phyloP scores from a whole-genome alignment of 306 rosid genomes.

The Crotalaria pallida region DNA sequence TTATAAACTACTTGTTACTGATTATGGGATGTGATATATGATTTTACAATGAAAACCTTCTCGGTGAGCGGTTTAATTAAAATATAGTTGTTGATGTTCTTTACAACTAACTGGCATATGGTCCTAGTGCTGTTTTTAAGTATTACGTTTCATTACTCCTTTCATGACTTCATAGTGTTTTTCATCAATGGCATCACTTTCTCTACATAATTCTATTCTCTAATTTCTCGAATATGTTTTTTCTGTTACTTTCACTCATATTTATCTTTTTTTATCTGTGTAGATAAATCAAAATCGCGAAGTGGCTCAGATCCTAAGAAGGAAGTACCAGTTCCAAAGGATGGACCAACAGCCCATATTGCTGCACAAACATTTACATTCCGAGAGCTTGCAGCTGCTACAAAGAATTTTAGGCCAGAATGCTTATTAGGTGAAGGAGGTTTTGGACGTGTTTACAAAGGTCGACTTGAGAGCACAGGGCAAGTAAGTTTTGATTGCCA shows the following conservation, averaged over 20 bases:
- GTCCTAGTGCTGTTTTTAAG: slow-evolving; percentile 1
- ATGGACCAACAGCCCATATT: slow-evolving; percentile 79
- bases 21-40: neutral
- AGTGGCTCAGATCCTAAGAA: slow-evolving; percentile 66
- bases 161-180: neutral
- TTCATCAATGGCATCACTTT: neutral
- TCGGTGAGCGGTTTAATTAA: slow-evolving; percentile 1
- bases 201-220: neutral
- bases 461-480: slow-evolving; percentile 86
- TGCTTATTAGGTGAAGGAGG: slow-evolving; percentile 94
- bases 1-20: neutral
- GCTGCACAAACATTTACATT: slow-evolving; percentile 98
- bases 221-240: neutral
- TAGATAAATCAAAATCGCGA: slow-evolving; percentile 75
- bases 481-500: slow-evolving; percentile 56
- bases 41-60: slow-evolving; percentile 11
- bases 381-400: slow-evolving; percentile 95
- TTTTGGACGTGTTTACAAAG: slow-evolving; percentile 93
- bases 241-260: neutral
- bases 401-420: slow-evolving; percentile 84
- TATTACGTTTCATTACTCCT: neutral
- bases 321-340: slow-evolving; percentile 70
- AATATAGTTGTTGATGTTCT: neutral
- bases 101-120: neutral
- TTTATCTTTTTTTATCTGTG: slow-evolving; percentile 10